Conservation (phyloP, 306 rosid genomes). For the Begonia fuchsioides region DNA sequence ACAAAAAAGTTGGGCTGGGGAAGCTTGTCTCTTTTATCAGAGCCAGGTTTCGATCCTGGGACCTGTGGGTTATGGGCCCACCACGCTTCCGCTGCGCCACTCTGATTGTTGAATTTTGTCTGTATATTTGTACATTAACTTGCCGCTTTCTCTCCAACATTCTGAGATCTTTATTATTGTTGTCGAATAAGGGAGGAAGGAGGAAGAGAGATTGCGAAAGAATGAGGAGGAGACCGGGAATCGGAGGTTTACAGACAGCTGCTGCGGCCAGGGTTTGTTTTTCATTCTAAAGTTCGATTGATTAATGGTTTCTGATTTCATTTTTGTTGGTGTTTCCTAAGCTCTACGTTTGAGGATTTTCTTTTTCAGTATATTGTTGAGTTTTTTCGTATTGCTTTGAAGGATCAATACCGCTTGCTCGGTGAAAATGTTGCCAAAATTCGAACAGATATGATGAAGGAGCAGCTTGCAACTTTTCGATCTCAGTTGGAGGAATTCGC, state of each 20-base stretch:
- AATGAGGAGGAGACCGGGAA: constrained; percentile 92
- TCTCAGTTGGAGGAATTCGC: constrained; percentile 93
- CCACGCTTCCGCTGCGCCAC: constrained; percentile 50
- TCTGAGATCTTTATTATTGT: no score
- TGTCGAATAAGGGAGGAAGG: no score
- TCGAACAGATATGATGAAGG: constrained; percentile 87
- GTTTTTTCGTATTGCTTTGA: not conserved
- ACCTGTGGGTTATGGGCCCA: constrained; percentile 44
- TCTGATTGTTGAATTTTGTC: constrained; percentile 11
- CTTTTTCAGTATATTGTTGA: not conserved
- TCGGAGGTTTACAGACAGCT: constrained; percentile 78
- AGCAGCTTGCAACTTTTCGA: constrained; percentile 81
- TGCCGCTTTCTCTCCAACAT: no score
- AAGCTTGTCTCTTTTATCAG: not conserved
- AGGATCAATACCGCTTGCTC: constrained; percentile 69
- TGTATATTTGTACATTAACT: no score
- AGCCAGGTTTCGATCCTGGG: no score
- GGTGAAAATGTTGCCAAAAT: constrained; percentile 95
- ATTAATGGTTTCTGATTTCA: no score
- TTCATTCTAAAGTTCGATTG: not conserved
- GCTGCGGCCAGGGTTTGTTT: constrained; percentile 62
- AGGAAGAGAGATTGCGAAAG: not conserved
- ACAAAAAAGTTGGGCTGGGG: no score
- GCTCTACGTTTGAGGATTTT: no score
- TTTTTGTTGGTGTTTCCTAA: no score